Percentiles rank a stretch among this genome's conserved stretches.
Evolutionary conservation across 495 filamentous ascomycete species (phyloP).

Genomic region (Coniosporium apollinis): DNA sequence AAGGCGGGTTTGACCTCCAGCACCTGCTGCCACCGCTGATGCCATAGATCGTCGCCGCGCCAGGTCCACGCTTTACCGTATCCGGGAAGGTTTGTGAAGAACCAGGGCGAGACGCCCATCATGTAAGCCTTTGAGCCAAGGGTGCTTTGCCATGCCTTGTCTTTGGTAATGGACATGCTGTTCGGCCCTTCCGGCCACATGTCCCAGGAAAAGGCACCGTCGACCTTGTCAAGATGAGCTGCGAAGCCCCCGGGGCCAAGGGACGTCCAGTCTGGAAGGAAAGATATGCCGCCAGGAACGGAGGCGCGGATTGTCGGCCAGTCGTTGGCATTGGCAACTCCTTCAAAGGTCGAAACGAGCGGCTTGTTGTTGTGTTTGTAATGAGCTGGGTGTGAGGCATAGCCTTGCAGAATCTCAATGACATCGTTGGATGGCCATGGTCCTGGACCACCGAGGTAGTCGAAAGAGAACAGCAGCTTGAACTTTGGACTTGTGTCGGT

Average conservation of each 20-base stretch:
- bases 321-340: conserved; percentile 35
- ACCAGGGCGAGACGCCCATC: conserved; percentile 72
- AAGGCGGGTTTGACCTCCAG: conserved; percentile 45
- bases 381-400: conserved; percentile 34
- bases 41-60: conserved; percentile 55
- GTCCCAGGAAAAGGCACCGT: conserved; percentile 54
- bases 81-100: conserved; percentile 43
- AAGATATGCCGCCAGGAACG: conserved; percentile 29
- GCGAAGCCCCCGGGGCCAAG: conserved; percentile 28
- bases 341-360: conserved; percentile 62
- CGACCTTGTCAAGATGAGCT: conserved; percentile 30
- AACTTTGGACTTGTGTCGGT: conserved; percentile 35
- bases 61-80: conserved; percentile 63
- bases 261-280: conserved; percentile 45
- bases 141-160: conserved; percentile 34
- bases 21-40: conserved; percentile 54
- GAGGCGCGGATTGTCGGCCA: conserved; percentile 38
- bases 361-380: conserved; percentile 37
- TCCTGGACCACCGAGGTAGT: conserved; percentile 32
- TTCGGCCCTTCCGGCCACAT: conserved; percentile 52
- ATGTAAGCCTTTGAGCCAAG: conserved; percentile 48
- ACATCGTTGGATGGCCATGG: conserved; percentile 40
- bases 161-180: conserved; percentile 36
- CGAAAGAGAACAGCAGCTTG: conserved; percentile 54
- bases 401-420: conserved; percentile 36